Conservation (phyloP, 768 basidiomycete species). For the Tephrocybe sp. region DNA sequence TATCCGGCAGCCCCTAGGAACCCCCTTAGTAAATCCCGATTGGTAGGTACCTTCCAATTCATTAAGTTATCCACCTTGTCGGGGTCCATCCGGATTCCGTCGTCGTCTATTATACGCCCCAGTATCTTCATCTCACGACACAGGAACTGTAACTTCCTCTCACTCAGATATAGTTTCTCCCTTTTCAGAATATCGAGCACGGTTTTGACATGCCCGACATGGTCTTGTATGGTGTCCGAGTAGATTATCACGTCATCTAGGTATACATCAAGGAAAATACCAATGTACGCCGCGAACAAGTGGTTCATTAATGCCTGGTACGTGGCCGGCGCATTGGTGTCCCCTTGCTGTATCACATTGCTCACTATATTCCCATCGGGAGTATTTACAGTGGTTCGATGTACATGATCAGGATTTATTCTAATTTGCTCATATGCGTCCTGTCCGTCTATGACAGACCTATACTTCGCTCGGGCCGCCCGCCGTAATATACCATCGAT, state of each 20-base stretch:
- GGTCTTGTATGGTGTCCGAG: not conserved
- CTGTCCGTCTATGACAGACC: too few species aligned
- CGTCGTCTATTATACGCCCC: not conserved
- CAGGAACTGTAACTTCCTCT: not conserved
- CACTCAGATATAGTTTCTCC: not conserved
- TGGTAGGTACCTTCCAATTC: not conserved
- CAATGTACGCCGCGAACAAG: not conserved
- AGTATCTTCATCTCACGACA: not conserved
- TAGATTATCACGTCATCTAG: not conserved
- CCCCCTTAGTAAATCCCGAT: not conserved
- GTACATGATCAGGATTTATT: too few species aligned
- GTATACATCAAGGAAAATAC: not conserved
- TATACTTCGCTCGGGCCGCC: too few species aligned
- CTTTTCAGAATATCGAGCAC: not conserved
- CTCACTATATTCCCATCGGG: not conserved
- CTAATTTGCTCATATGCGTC: too few species aligned
- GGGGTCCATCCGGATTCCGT: not conserved
- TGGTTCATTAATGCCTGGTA: not conserved
- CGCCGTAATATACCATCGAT: too few species aligned
- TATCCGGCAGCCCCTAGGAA: not conserved
- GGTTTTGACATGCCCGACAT: too few species aligned
- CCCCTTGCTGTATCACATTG: not conserved
- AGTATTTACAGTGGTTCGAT: not conserved
- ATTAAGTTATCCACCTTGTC: not conserved
- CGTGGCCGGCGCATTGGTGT: not conserved